Conservation (phyloP, 1,139 yeast genomes). For the Hyphopichia wangnamkhiaoensis region DNA sequence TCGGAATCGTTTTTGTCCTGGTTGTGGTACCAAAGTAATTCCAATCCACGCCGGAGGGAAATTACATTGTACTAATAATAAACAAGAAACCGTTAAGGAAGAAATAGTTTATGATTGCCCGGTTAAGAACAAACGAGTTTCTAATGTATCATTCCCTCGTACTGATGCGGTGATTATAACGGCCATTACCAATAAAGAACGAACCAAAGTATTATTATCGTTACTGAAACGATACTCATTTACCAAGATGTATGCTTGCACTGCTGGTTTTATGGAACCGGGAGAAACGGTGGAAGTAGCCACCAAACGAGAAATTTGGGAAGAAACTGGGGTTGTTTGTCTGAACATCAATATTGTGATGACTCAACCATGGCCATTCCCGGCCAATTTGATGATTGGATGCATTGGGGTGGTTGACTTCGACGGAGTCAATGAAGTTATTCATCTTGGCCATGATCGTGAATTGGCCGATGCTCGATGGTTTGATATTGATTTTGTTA, state of each 20-base stretch:
- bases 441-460: constrained; percentile 77
- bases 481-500: constrained; percentile 63
- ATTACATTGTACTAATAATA: constrained; percentile 54
- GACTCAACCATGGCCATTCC: constrained; percentile 97
- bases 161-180: constrained; percentile 87
- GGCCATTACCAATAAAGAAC: constrained; percentile 66
- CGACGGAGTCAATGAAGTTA: constrained; percentile 57
- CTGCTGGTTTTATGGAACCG: constrained; percentile 96
- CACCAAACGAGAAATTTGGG: constrained; percentile 88
- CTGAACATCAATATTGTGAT: constrained; percentile 58
- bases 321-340: constrained; percentile 85
- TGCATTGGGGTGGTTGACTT: constrained; percentile 76
- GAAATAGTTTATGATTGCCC: constrained; percentile 41
- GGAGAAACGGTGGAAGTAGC: constrained; percentile 90
- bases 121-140: constrained; percentile 53
- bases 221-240: constrained; percentile 56
- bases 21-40: constrained; percentile 74
- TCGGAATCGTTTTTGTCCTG: constrained; percentile 80
- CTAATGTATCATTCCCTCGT: constrained; percentile 80
- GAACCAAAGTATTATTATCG: constrained; percentile 69
- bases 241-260: constrained; percentile 69
- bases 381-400: constrained; percentile 91
- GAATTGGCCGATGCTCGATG: constrained; percentile 85
- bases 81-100: constrained; percentile 9
- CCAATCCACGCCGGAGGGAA: constrained; percentile 85